Evolutionary conservation across 2,329 filamentous ascomycete genomes (phyloP), one percentile per base, ranked within the genome.

Genomic region (Aspergillus phoenicis): DNA sequence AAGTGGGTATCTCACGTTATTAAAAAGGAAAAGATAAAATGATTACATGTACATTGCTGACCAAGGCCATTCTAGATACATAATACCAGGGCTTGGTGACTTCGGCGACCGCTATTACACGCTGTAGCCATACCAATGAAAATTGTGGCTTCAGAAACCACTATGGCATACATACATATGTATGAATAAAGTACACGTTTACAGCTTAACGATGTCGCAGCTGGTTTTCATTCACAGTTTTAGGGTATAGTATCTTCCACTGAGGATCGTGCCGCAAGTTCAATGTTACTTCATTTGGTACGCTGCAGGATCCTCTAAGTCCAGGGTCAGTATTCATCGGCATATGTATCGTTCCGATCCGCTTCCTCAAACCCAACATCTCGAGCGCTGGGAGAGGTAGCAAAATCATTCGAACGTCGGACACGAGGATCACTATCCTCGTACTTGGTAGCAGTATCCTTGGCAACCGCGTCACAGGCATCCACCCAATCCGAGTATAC

Each of bases 401-500:
- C 26, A 30, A 61, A 63, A 6, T 65, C 63, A 36, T 67, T 64
- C 24, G 69, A 58, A 30, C 64, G 64, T 49, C 61, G 59, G 45
- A 62, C 52, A 56, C 59, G 58, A 36, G 57, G 28, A 60, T 67
- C 68, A 55, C 45, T 62, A 36, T 65, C 68, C 57, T 74, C 73
- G 49, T 75, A 73, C 52, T 71, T 72, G 55, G 70, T 72, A 43
- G 80, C 82, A 20, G 83, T 81, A 62, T 87, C 83, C 71, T 90
- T 88, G 15, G 88, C 88, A 53, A 91, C 88, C 5, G 86, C 83
- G 72, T 91, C 89, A 73, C 89, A 91, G n/a, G 95, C 95, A 79
- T 99, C 95, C 65, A 99, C 91, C 95, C 95, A 99, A 77, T 98
- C 95, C 36, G 91, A 91, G 74, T 99, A 99, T 7, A 99, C 94